Evolutionary conservation across 164 flowering plant species (phyloP).

Genomic region (Nymphaea thermarum): DNA sequence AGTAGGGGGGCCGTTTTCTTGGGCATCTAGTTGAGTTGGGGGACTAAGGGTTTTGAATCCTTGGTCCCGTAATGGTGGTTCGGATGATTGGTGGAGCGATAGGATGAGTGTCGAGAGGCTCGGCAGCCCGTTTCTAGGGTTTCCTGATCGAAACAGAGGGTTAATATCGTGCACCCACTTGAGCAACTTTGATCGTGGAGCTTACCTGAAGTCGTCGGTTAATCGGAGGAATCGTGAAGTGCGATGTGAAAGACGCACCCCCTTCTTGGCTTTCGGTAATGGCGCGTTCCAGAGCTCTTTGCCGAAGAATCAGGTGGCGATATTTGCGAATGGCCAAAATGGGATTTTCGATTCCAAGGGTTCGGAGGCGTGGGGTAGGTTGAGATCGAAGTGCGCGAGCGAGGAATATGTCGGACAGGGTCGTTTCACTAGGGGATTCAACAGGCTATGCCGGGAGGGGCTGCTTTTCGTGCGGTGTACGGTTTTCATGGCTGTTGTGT

Average conservation of each 20-base stretch:
- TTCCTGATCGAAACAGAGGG: slow-evolving; percentile 14
- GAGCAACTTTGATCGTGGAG: neutral
- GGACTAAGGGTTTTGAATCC: neutral
- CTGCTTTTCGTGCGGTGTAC: slow-evolving; percentile 66
- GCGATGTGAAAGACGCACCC: neutral
- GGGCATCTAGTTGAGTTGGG: too few species aligned
- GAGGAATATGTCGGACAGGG: slow-evolving; percentile 46
- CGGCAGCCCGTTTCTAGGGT: slow-evolving; percentile 41
- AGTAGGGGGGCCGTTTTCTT: too few species aligned
- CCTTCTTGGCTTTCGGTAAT: slow-evolving; percentile 10
- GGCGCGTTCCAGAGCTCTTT: slow-evolving; percentile 14
- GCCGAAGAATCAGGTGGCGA: slow-evolving; percentile 23
- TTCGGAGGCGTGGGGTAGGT: slow-evolving; percentile 24
- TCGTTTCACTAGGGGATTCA: slow-evolving; percentile 41
- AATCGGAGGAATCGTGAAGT: slow-evolving; percentile 14
- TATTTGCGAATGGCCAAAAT: slow-evolving; percentile 39
- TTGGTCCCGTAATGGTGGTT: neutral
- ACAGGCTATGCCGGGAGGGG: slow-evolving; percentile 78
- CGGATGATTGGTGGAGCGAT: slow-evolving; percentile 1
- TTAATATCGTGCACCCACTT: neutral
- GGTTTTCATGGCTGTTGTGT: slow-evolving; percentile 54
- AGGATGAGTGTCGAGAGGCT: slow-evolving; percentile 43
- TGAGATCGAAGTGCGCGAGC: slow-evolving; percentile 35
- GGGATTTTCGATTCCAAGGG: slow-evolving; percentile 36
- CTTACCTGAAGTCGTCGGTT: slow-evolving; percentile 7